phyloP scores from a whole-genome alignment of 257 asterid species.

The Solanum virginianum region DNA sequence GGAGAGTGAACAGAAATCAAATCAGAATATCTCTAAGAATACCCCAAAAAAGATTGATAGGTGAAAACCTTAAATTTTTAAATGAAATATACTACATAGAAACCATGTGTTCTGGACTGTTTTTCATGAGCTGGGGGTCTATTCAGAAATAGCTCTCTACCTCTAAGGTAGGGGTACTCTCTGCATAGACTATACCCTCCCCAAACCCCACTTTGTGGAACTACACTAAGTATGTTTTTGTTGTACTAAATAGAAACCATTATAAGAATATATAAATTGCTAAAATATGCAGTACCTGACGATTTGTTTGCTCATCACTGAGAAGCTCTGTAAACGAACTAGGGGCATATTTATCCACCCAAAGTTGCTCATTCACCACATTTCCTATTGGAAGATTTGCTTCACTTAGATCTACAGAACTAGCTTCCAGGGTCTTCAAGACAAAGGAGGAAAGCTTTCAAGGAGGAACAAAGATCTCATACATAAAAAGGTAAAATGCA shows the following conservation, averaged over 20 bases:
- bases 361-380: slow-evolving; percentile 53
- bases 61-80: not conserved
- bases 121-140: not conserved
- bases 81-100: not conserved
- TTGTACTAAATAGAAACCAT: not conserved
- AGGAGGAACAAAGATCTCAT: not conserved
- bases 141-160: not conserved
- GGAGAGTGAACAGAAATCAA: slow-evolving; percentile 4
- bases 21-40: not conserved
- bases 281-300: slow-evolving; percentile 50
- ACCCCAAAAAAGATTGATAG: not conserved
- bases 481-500: not conserved
- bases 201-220: not conserved
- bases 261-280: not conserved
- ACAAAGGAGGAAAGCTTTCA: not conserved
- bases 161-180: not conserved
- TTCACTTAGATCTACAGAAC: slow-evolving; percentile 35
- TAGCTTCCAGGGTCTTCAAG: slow-evolving; percentile 70
- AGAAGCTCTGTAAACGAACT: slow-evolving; percentile 94
- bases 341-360: slow-evolving; percentile 99
- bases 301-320: slow-evolving; percentile 93
- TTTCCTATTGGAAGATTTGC: slow-evolving; percentile 25
- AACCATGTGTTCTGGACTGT: not conserved
- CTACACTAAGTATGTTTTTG: not conserved
- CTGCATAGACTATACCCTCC: not conserved